phyloP scores from a whole-genome alignment of 495 filamentous ascomycete species.

The Aspergillus carlsbadensis region DNA sequence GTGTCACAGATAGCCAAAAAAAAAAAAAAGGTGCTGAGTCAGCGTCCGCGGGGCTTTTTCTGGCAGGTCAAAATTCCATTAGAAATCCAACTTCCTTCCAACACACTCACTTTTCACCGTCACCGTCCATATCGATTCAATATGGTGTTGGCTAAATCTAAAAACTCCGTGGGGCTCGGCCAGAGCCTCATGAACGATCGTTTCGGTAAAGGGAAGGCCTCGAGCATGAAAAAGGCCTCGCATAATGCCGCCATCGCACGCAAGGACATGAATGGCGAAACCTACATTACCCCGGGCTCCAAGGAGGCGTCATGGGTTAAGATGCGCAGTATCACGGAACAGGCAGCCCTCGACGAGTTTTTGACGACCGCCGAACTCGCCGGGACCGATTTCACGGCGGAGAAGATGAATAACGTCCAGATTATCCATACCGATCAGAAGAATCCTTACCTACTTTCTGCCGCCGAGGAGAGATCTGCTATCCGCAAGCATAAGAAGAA shows the following conservation, averaged over 20 bases:
- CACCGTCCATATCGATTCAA: slow-evolving; percentile 26
- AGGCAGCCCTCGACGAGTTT: slow-evolving; percentile 89
- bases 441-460: slow-evolving; percentile 90
- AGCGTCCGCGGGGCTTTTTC: slow-evolving; percentile 34
- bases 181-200: slow-evolving; percentile 91
- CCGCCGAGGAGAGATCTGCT: slow-evolving; percentile 77
- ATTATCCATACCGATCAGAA: slow-evolving; percentile 94
- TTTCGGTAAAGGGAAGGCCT: slow-evolving; percentile 83
- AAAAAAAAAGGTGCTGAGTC: slow-evolving; percentile 9
- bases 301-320: slow-evolving; percentile 60
- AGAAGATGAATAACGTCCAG: slow-evolving; percentile 98
- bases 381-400: slow-evolving; percentile 96
- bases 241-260: slow-evolving; percentile 57
- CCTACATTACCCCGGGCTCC: slow-evolving; percentile 46
- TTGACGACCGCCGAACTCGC: slow-evolving; percentile 88
- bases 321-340: slow-evolving; percentile 98
- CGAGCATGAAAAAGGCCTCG: slow-evolving; percentile 64
- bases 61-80: slow-evolving; percentile 11
- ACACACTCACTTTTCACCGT: slow-evolving; percentile 17
- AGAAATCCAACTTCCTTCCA: slow-evolving; percentile 21
- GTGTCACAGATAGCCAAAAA: not conserved
- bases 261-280: slow-evolving; percentile 44
- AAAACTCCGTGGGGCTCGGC: slow-evolving; percentile 90
- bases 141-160: slow-evolving; percentile 95
- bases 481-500: slow-evolving; percentile 80